Evolutionary conservation across 2,329 filamentous ascomycete species (phyloP).

Genomic region (Penicillium sp.): DNA sequence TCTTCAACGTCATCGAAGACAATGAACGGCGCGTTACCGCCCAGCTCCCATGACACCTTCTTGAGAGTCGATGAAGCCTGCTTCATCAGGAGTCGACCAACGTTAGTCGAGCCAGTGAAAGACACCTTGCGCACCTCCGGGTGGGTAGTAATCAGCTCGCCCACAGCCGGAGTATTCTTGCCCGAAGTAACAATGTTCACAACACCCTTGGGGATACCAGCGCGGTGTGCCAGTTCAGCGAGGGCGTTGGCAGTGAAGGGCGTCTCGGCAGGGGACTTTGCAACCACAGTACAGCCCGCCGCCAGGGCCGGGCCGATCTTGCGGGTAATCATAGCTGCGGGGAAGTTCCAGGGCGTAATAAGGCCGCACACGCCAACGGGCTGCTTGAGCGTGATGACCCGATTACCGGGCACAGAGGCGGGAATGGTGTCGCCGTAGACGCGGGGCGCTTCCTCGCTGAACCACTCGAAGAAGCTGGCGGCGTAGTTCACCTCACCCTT

Average conservation of each 20-base stretch:
- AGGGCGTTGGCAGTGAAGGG: slow-evolving; percentile 87
- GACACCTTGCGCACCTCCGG: slow-evolving; percentile 82
- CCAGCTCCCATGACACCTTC: slow-evolving; percentile 84
- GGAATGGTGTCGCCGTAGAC: slow-evolving; percentile 62
- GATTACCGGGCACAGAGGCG: slow-evolving; percentile 57
- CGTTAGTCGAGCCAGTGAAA: slow-evolving; percentile 75
- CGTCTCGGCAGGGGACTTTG: slow-evolving; percentile 88
- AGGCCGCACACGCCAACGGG: slow-evolving; percentile 66
- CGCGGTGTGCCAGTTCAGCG: slow-evolving; percentile 79
- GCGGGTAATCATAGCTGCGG: slow-evolving; percentile 53
- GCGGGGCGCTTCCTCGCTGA: slow-evolving; percentile 60
- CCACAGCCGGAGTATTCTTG: slow-evolving; percentile 76
- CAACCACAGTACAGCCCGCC: slow-evolving; percentile 91
- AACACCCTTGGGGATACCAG: slow-evolving; percentile 85
- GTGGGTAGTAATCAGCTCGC: slow-evolving; percentile 71
- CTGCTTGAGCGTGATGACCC: slow-evolving; percentile 63
- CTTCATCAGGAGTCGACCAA: slow-evolving; percentile 79
- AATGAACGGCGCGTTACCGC: slow-evolving; percentile 93
- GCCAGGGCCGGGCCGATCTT: slow-evolving; percentile 65
- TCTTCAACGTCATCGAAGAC: slow-evolving; percentile 90
- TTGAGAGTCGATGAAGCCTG: slow-evolving; percentile 82
- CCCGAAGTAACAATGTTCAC: slow-evolving; percentile 83
- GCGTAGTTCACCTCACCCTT: slow-evolving; percentile 60
- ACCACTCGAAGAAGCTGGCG: slow-evolving; percentile 62
- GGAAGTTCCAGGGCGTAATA: slow-evolving; percentile 68